Percentiles rank a stretch among this genome's conserved stretches.
phyloP scores from a whole-genome alignment of 768 basidiomycete genomes.

The Podaxis sp. region DNA sequence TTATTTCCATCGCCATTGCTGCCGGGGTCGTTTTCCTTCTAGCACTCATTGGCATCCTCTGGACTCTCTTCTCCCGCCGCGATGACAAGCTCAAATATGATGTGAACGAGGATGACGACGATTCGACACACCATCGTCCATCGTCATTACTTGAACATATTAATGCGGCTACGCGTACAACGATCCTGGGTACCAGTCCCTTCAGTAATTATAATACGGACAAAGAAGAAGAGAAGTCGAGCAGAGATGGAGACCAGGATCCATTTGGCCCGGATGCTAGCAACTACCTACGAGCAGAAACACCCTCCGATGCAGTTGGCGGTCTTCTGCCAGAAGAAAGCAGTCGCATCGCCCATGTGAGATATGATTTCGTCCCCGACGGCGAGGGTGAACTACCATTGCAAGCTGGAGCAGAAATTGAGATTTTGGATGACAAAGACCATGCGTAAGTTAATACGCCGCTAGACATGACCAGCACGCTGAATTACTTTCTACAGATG shows the following conservation, averaged over 20 bases:
- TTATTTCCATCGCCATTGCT: conserved; percentile 96
- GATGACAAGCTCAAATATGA: conserved; percentile 75
- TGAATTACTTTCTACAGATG: conserved; percentile 52
- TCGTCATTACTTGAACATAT: conserved; percentile 89
- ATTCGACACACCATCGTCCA: conserved; percentile 75
- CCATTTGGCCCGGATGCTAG: conserved; percentile 74
- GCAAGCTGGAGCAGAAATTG: conserved; percentile 66
- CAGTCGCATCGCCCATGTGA: conserved; percentile 74
- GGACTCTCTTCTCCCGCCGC: conserved; percentile 83
- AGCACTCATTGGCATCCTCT: conserved; percentile 80
- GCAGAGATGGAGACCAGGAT: conserved; percentile 42
- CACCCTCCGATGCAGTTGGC: conserved; percentile 74
- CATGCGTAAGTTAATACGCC: conserved; percentile 56
- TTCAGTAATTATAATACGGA: conserved; percentile 42
- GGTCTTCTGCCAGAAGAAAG: conserved; percentile 63
- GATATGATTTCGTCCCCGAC: conserved; percentile 79
- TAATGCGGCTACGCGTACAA: conserved; percentile 84
- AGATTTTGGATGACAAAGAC: conserved; percentile 80
- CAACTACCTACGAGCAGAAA: conserved; percentile 78
- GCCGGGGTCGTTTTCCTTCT: conserved; percentile 91
- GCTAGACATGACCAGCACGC: conserved; percentile 3
- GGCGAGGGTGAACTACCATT: conserved; percentile 79
- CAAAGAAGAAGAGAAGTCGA: conserved; percentile 54
- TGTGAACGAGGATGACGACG: conserved; percentile 65
- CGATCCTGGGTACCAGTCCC: conserved; percentile 61